phyloP scores from a whole-genome alignment of 257 asterid species.

The Solanum rostratum region DNA sequence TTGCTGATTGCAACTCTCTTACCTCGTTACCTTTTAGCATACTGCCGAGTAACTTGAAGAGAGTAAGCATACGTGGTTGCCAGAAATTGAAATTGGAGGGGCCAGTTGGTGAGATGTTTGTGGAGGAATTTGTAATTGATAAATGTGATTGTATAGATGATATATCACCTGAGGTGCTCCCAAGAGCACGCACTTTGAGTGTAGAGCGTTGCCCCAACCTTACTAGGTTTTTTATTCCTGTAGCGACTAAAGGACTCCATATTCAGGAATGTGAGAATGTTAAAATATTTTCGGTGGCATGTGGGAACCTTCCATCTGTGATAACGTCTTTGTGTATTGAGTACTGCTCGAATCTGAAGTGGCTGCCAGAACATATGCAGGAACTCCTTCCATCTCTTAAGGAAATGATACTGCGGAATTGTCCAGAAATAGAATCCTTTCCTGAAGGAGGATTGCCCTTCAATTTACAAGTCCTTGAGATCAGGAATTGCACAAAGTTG shows the following conservation, averaged over 20 bases:
- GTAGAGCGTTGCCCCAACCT: background rate
- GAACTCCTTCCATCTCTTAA: constrained; percentile 3
- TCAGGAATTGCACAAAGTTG: background rate
- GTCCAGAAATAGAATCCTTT: background rate
- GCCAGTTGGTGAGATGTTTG: too few species aligned
- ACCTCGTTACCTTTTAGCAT: background rate
- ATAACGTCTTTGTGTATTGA: background rate
- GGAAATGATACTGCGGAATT: fast-evolving
- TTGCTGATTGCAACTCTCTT: background rate
- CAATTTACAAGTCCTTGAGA: background rate
- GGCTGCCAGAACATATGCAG: background rate
- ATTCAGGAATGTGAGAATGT: background rate
- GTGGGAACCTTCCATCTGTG: background rate
- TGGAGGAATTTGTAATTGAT: too few species aligned
- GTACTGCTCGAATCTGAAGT: background rate
- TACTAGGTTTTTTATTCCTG: background rate
- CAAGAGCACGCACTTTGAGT: background rate
- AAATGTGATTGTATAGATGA: too few species aligned
- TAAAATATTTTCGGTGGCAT: background rate
- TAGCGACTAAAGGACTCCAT: background rate
- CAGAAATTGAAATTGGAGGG: too few species aligned
- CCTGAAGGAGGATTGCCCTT: constrained; percentile 3
- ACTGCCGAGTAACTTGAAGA: too few species aligned
- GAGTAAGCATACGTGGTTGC: too few species aligned
- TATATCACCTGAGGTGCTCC: too few species aligned